Percentiles rank a stretch among this genome's conserved stretches.
phyloP scores from a whole-genome alignment of 73 alveolate genomes.

The Paramecium sexaurelia region DNA sequence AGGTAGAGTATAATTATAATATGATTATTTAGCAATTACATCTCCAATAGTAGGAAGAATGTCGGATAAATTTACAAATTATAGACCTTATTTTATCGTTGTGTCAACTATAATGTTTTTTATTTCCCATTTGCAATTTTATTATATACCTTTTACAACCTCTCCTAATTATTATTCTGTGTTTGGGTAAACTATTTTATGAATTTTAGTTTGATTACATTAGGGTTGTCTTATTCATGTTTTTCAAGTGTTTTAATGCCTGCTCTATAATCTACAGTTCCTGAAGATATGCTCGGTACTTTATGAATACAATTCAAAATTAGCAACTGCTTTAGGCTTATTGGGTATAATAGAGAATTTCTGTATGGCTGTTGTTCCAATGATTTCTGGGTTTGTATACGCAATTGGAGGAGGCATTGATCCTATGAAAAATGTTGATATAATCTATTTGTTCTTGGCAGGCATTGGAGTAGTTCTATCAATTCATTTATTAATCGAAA shows the following conservation, averaged over 20 bases:
- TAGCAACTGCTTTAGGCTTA: constrained; percentile 44
- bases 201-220: background rate
- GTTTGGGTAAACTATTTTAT: background rate
- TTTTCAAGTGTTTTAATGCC: constrained; percentile 21
- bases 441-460: background rate
- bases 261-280: constrained; percentile 1
- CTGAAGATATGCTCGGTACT: background rate
- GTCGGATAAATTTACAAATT: background rate
- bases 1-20: background rate
- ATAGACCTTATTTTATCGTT: background rate
- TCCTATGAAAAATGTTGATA: constrained; percentile 42
- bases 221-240: constrained; percentile 16
- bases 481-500: background rate
- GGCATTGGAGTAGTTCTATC: background rate
- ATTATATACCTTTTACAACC: background rate
- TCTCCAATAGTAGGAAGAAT: constrained; percentile 35
- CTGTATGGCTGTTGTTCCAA: constrained; percentile 21
- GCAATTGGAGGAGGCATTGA: background rate
- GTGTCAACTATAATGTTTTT: background rate
- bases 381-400: constrained; percentile 30
- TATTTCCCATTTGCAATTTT: constrained; percentile 16
- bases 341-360: background rate
- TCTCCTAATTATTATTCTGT: background rate
- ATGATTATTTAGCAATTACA: background rate
- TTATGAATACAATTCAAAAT: background rate